phyloP scores from a whole-genome alignment of 2,329 filamentous ascomycete genomes.

The Diaporthe longicolla region DNA sequence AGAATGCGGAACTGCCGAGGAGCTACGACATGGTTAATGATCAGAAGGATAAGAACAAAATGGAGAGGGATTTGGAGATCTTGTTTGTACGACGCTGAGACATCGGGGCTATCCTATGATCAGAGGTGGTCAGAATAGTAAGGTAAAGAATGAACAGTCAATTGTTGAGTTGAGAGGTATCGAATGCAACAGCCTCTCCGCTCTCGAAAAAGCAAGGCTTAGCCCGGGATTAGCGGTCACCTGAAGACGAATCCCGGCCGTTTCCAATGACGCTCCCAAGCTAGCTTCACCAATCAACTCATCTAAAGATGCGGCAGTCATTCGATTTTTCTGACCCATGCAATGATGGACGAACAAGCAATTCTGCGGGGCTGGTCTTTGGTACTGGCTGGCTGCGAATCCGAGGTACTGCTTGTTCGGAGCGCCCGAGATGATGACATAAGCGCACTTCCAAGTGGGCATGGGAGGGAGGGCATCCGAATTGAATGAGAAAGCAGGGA shows the following conservation, averaged over 20 bases:
- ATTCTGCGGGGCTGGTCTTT: conserved; percentile 62
- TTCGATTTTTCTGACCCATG: conserved; percentile 62
- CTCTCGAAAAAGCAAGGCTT: too few species aligned
- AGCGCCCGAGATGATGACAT: conserved; percentile 55
- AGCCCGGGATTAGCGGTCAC: too few species aligned
- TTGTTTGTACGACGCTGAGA: too few species aligned
- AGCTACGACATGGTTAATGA: too few species aligned
- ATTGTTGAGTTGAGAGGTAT: too few species aligned
- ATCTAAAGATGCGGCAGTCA: conserved; percentile 63
- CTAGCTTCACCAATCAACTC: conserved; percentile 61
- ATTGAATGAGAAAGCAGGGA: not conserved
- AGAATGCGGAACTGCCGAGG: too few species aligned
- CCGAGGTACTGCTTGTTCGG: conserved; percentile 54
- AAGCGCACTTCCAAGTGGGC: conserved; percentile 34
- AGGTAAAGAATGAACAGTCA: too few species aligned
- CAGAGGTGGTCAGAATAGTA: too few species aligned
- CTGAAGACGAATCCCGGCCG: conserved; percentile 53
- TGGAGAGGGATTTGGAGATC: too few species aligned
- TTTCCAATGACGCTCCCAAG: conserved; percentile 58
- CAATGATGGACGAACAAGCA: conserved; percentile 58
- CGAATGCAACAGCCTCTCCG: too few species aligned
- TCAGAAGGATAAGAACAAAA: too few species aligned
- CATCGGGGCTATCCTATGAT: too few species aligned
- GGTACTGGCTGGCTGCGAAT: conserved; percentile 57
- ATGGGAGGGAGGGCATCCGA: conserved; percentile 11